Base-by-base conservation (phyloP, 2,329 filamentous ascomycete genomes). In the Pyrenophora graminea region DNA sequence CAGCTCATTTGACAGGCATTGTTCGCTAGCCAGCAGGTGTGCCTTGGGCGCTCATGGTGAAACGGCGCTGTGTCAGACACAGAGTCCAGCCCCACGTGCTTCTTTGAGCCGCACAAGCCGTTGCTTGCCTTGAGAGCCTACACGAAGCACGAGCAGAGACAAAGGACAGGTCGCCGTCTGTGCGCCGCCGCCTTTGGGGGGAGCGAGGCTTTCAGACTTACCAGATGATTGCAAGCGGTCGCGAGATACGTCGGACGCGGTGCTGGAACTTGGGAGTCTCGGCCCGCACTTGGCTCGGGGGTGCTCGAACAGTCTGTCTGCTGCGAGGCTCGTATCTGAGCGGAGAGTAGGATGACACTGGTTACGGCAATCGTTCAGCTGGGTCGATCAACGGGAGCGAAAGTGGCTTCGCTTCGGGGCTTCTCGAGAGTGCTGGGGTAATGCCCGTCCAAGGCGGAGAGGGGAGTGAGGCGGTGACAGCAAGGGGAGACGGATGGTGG, bases 71-170 rank as follows among this genome's bases (percentile, higher is more conserved):
- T 58, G 55, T 60, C 57, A 62, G 59, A 56, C 53, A 49, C 46
- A 52, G 54, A 50, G 53, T 45, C 49, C 53, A 57, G 63, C 57
- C 60, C 62, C 62, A 64, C 63, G 56, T 62, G 61, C 59, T 58
- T 53, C 46, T 56, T 56, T 57, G 57, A 56, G 51, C 49, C 37
- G 51, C 58, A 48, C 15, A 48, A 48, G 50, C 40, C 23, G 23
- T 18, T 12, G 31, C 27, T 30, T 13, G 27, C 27, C 27, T 30
- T 30, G 27, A 30, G 27, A 30, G 27, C 9, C 7, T 30, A 30
- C 9, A n/a, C 27, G 44, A 36, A 48, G 32, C 34, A 39, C 9
- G 12, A 33, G 39, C 34, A 52, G 15, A 34, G 41, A 33, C 42
- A 45, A 45, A 37, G 27, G 39, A 41, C 42, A 55, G 34, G 45